Base-by-base conservation (phyloP, 1,139 yeast species). In the Scheffersomyces stambukii region DNA sequence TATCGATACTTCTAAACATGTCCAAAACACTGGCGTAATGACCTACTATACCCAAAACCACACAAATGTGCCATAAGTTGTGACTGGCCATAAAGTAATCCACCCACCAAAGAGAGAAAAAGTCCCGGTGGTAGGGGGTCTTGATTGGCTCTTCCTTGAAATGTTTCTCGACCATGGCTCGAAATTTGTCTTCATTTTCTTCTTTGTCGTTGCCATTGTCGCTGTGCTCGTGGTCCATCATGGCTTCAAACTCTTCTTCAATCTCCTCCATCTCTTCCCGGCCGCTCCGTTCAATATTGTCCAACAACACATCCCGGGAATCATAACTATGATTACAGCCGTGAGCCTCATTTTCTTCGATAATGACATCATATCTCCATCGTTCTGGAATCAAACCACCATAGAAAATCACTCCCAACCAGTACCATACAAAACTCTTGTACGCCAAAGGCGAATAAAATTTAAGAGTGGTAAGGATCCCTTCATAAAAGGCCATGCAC, bases 21-120 rank as follows among this genome's bases (percentile, higher is more conserved):
- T 75, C 78, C 40, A 85, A 63, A 16, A 86, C 64, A 15, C 93
- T 88, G 32, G 64, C 62, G 54, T 89, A 91, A 55, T 89, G 96
- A 21, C 93, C 95, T 35, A 84, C 59, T 14, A 88, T 77, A 2
- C 98, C 98, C 21, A 83, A 70, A 21, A 91, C 74, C 23, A 91
- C 98, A 50, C 84, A 85, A 11, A 86, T 54, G 57, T 91, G 98
- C 98, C 98, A 91, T 19, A 91, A 62, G 48, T 86, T 88, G 56
- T 91, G 98, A 28, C 96, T 85, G 20, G 77, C 71, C 36, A 79
- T 66, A 16, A 70, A 55, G 52, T 81, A 82, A 46, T 82, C 93
- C 7, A 80, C 81, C 91, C 95, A 88, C 93, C 81, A 91, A 48
- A 78, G 67, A 17, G 84, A 81, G 45, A 64, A 60, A 54, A 78